A percentile compares a stretch with the other conserved stretches of the same genome.
Conservation (phyloP, 352 stramenopile species). For the Phytopythium cucurbitacearum region DNA sequence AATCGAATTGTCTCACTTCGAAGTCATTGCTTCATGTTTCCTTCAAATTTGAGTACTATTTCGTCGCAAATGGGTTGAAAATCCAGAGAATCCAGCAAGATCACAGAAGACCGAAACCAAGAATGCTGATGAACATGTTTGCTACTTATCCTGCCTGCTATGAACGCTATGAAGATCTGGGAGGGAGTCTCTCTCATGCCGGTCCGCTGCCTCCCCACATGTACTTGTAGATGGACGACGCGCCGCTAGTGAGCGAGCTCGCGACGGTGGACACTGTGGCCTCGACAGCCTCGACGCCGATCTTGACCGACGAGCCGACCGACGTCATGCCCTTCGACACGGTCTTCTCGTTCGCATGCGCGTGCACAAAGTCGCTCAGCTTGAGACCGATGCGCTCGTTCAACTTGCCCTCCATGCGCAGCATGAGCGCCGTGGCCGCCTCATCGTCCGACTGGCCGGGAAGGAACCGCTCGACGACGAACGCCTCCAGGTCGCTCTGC, state of each 20-base stretch:
- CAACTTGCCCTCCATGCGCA: constrained; percentile 84
- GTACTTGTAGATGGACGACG: constrained; percentile 85
- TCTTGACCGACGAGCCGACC: constrained; percentile 76
- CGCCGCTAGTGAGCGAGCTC: constrained; percentile 66
- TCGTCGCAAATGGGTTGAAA: too few relatives aligned
- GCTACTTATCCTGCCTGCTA: too few relatives aligned
- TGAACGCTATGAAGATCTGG: not conserved
- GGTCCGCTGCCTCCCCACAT: constrained; percentile 46
- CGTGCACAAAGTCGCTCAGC: constrained; percentile 84
- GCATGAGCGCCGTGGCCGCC: constrained; percentile 68
- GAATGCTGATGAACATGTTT: too few relatives aligned
- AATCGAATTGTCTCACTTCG: too few relatives aligned
- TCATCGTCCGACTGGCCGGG: constrained; percentile 80
- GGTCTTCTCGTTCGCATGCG: constrained; percentile 82
- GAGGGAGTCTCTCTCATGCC: not conserved
- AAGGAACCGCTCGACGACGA: constrained; percentile 80
- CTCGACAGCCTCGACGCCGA: constrained; percentile 69
- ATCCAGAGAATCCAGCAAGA: too few relatives aligned
- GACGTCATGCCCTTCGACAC: constrained; percentile 78
- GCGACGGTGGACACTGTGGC: constrained; percentile 75
- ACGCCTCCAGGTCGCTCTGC: constrained; percentile 77
- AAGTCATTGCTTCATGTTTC: too few relatives aligned
- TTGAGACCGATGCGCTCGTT: constrained; percentile 85
- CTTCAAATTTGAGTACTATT: too few relatives aligned
- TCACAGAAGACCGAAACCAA: not conserved